These are phyloP conservation scores for Passiflora organensis DNA, from an alignment of 345 rosid species.

Conservation along the genomic window DNA sequence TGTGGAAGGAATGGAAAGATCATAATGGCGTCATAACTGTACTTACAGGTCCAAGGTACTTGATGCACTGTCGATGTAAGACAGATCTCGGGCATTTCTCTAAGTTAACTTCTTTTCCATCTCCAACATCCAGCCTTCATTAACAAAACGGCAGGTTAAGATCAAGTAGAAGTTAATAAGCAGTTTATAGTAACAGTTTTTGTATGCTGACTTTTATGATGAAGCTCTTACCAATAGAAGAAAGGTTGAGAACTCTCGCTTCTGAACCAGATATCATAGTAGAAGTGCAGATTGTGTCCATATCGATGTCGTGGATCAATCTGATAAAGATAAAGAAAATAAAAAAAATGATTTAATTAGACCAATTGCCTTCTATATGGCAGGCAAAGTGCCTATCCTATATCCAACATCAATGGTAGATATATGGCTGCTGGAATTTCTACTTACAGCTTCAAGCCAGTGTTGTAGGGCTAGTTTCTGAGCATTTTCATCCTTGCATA, in stretches of 20 bases:
- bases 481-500: conserved; percentile 81
- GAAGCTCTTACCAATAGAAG: conserved; percentile 54
- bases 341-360: neutral
- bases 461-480: conserved; percentile 82
- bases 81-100: conserved; percentile 40
- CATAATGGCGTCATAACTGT: no score
- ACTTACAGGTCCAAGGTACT: conserved; percentile 65
- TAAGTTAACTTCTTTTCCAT: conserved; percentile 45
- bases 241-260: conserved; percentile 57
- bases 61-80: conserved; percentile 50
- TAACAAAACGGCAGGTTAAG: neutral
- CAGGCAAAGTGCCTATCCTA: neutral
- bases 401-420: neutral
- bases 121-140: conserved; percentile 64
- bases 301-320: conserved; percentile 70
- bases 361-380: neutral
- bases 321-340: conserved; percentile 19
- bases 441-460: conserved; percentile 98
- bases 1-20: no score
- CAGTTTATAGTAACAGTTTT: no score
- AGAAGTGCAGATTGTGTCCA: conserved; percentile 63
- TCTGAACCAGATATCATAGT: conserved; percentile 52
- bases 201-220: no score
- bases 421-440: no score
- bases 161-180: neutral